These are phyloP conservation scores for Podaxis sp. DNA, from an alignment of 768 basidiomycete genomes.

Conservation along the genomic window DNA sequence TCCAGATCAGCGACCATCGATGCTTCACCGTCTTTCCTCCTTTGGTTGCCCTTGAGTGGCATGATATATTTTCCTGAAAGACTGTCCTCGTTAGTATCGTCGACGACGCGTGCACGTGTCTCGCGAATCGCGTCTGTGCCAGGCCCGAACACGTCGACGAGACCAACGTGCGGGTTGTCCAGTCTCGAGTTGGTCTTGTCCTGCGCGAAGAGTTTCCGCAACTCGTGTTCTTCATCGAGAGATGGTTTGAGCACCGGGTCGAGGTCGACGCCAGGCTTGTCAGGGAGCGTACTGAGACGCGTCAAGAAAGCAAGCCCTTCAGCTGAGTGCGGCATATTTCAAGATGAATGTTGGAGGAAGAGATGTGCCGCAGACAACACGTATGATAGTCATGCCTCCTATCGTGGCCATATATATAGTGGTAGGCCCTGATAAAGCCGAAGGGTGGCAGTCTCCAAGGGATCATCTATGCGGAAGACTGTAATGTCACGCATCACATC, in stretches of 20 bases:
- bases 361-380: background rate
- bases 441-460: no score
- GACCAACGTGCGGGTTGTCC: constrained; percentile 49
- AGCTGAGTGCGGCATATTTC: constrained; percentile 16
- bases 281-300: constrained; percentile 11
- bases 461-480: no score
- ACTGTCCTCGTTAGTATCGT: constrained; percentile 37
- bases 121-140: constrained; percentile 40
- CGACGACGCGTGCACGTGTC: constrained; percentile 49
- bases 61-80: constrained; percentile 49
- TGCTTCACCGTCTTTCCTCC: constrained; percentile 49
- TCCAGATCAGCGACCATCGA: constrained; percentile 49
- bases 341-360: background rate
- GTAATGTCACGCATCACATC: background rate
- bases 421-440: background rate
- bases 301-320: constrained; percentile 16
- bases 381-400: background rate
- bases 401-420: background rate
- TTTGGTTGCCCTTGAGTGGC: constrained; percentile 41
- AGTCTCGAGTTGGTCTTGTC: constrained; percentile 46
- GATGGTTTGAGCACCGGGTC: constrained; percentile 49
- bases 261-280: constrained; percentile 31
- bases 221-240: constrained; percentile 52
- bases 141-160: constrained; percentile 57
- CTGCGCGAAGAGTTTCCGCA: constrained; percentile 55